Evolutionary conservation across 768 basidiomycete genomes (phyloP).

Genomic region (Lactarius psammicola): DNA sequence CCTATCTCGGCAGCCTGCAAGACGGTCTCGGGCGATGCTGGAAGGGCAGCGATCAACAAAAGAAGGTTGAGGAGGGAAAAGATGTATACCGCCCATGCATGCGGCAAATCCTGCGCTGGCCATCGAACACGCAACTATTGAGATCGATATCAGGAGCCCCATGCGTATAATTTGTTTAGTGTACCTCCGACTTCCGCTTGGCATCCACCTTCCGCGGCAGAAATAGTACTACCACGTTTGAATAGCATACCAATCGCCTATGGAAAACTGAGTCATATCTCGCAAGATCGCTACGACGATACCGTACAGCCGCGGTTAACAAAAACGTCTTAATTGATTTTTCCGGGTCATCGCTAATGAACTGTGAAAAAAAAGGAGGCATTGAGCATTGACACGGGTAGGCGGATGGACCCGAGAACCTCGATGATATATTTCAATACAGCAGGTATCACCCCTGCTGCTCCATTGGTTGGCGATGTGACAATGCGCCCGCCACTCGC

Average conservation of each 20-base stretch:
- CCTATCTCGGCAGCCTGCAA: conserved; percentile 91
- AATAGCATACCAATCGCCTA: conserved; percentile 93
- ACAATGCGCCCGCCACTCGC: conserved; percentile 92
- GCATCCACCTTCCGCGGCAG: conserved; percentile 93
- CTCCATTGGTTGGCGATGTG: conserved; percentile 92
- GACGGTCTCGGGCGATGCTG: conserved; percentile 79
- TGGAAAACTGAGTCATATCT: conserved; percentile 18
- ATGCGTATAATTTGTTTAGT: conserved; percentile 18
- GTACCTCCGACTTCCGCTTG: conserved; percentile 92
- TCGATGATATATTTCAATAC: conserved; percentile 89
- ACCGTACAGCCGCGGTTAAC: conserved; percentile 76
- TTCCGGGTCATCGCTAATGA: conserved; percentile 88
- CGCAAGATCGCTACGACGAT: conserved; percentile 12
- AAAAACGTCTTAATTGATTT: conserved; percentile 87
- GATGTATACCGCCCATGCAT: conserved; percentile 76
- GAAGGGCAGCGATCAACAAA: conserved; percentile 6
- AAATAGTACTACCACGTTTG: conserved; percentile 96
- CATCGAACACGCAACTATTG: conserved; percentile 89
- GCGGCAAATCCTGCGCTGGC: conserved; percentile 92
- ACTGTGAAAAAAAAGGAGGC: conserved; percentile 44
- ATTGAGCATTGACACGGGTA: background rate
- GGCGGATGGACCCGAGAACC: conserved; percentile 37
- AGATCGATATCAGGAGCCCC: background rate
- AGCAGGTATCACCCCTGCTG: conserved; percentile 90
- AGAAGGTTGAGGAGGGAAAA: conserved; percentile 17